phyloP scores from a whole-genome alignment of 306 rosid species.

The Casuarina equisetifolia region DNA sequence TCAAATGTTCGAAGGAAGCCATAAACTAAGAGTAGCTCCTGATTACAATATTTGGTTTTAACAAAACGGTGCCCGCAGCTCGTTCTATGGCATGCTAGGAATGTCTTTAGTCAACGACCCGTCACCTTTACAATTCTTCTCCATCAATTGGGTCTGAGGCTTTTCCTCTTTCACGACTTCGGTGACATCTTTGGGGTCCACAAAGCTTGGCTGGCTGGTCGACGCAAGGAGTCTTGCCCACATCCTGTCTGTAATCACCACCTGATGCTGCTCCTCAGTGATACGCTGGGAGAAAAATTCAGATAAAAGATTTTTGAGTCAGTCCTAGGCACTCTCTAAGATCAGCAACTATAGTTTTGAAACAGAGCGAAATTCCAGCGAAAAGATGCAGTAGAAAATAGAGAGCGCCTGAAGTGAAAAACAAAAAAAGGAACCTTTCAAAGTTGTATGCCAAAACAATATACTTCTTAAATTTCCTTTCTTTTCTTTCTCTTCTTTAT shows the following conservation, averaged over 20 bases:
- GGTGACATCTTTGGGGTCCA: conserved; percentile 34
- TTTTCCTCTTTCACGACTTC: conserved; percentile 42
- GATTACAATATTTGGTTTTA: conserved; percentile 9
- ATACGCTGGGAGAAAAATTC: conserved; percentile 51
- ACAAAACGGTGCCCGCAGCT: conserved; percentile 19
- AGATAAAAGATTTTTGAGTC: conserved; percentile 5
- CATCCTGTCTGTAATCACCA: conserved; percentile 89
- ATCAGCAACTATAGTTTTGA: not conserved
- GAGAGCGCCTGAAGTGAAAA: too few relatives aligned
- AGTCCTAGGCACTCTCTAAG: not conserved
- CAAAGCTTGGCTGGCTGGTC: conserved; percentile 72
- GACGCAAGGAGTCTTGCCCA: conserved; percentile 77
- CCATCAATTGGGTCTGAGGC: conserved; percentile 38
- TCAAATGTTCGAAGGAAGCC: conserved; percentile 2
- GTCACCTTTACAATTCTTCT: conserved; percentile 31
- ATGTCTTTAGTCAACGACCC: conserved; percentile 33
- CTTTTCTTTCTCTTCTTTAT: not conserved
- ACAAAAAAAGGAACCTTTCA: too few relatives aligned
- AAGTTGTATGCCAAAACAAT: not conserved
- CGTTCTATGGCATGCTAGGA: conserved; percentile 26
- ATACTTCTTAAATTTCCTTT: not conserved
- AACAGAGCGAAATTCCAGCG: too few relatives aligned
- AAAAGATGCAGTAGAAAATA: too few relatives aligned
- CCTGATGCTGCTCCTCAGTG: conserved; percentile 73
- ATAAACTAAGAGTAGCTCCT: conserved; percentile 14